Percentiles rank a stretch among this genome's conserved stretches.
These are phyloP conservation scores for Phytopythium sindhum DNA, from an alignment of 352 stramenopile genomes.

Conservation along the genomic window DNA sequence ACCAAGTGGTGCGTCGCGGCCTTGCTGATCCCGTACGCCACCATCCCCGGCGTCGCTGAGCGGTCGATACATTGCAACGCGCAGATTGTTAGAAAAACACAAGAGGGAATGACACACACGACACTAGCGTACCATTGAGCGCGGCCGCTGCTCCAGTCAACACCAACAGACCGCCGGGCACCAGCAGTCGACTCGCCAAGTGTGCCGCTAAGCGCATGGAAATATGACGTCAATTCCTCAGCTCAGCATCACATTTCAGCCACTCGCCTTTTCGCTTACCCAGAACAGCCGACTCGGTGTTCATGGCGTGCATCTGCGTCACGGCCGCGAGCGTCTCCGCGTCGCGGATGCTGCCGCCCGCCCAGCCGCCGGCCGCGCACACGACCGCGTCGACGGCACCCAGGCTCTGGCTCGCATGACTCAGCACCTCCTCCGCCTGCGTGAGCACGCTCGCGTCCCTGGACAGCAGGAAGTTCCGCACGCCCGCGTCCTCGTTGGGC, in stretches of 20 bases:
- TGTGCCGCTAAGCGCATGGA: conserved; percentile 53
- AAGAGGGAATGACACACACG: neutral
- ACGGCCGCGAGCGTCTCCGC: conserved; percentile 59
- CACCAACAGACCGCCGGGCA: conserved; percentile 66
- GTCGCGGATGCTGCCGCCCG: conserved; percentile 69
- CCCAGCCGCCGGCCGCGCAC: conserved; percentile 78
- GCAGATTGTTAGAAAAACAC: neutral
- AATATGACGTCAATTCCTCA: neutral
- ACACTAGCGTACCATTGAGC: conserved; percentile 33
- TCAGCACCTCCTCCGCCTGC: conserved; percentile 48
- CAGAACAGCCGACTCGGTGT: conserved; percentile 75
- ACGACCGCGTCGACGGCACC: conserved; percentile 73
- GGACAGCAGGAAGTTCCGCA: conserved; percentile 45
- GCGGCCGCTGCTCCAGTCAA: conserved; percentile 82
- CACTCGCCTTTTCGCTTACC: conserved; percentile 20
- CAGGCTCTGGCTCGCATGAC: conserved; percentile 42
- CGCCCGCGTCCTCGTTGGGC: conserved; percentile 46
- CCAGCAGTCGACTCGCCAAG: conserved; percentile 65
- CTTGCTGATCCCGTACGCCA: conserved; percentile 88
- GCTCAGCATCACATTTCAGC: neutral
- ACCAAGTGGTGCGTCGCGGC: conserved; percentile 88
- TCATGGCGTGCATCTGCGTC: conserved; percentile 70
- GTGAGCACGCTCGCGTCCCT: conserved; percentile 35
- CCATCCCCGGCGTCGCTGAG: conserved; percentile 71
- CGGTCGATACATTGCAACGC: neutral